These are phyloP conservation scores for Pythium monospermum DNA, from an alignment of 352 stramenopile genomes.

Conservation along the genomic window DNA sequence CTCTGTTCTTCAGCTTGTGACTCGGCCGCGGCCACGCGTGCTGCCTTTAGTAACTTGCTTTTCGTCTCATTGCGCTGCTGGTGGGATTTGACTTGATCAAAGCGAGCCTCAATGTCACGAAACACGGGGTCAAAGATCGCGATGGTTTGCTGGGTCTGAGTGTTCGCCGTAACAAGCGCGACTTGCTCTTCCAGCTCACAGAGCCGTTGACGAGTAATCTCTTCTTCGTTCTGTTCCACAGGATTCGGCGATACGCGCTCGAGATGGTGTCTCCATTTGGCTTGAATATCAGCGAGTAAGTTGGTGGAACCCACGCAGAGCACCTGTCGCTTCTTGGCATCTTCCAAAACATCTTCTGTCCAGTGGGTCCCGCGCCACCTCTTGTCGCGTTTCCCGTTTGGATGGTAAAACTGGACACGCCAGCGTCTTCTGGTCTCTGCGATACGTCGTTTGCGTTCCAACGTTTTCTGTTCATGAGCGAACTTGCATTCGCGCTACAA, in stretches of 20 bases:
- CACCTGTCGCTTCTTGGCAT: conserved; percentile 40
- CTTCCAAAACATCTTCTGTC: conserved; percentile 38
- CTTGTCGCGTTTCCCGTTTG: conserved; percentile 54
- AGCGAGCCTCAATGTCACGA: conserved; percentile 41
- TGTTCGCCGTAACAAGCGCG: conserved; percentile 31
- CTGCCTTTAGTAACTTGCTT: not conserved
- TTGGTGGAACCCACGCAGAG: conserved; percentile 51
- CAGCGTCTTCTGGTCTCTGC: conserved; percentile 49
- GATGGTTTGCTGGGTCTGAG: conserved; percentile 56
- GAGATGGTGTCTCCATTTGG: conserved; percentile 41
- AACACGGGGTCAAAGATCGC: conserved; percentile 65
- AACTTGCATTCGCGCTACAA: conserved; percentile 49
- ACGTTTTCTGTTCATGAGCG: conserved; percentile 34
- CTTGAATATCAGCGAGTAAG: conserved; percentile 43
- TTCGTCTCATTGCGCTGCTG: conserved; percentile 9
- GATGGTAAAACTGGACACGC: conserved; percentile 40
- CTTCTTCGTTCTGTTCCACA: conserved; percentile 16
- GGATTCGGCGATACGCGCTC: not conserved
- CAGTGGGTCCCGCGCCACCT: conserved; percentile 48
- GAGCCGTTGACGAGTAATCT: conserved; percentile 8
- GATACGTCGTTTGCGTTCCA: conserved; percentile 30
- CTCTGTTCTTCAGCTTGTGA: not conserved
- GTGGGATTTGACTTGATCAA: conserved; percentile 33
- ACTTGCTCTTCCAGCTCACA: conserved; percentile 41
- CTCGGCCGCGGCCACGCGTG: not conserved